These are phyloP conservation scores for Ochetophila trinervis DNA, from an alignment of 306 rosid species.

Conservation along the genomic window DNA sequence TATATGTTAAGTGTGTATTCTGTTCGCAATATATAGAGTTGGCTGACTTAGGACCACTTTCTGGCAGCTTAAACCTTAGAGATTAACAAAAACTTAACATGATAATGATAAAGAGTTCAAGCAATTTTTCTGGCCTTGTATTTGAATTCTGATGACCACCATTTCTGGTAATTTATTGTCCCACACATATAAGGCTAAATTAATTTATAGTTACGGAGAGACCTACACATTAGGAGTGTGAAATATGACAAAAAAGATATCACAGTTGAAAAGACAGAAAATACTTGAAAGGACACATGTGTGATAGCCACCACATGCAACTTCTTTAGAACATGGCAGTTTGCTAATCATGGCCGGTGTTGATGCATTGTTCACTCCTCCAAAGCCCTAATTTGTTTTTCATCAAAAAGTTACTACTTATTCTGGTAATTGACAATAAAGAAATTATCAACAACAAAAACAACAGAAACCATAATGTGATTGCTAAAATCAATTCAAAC, in stretches of 20 bases:
- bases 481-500: not conserved
- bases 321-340: slow-evolving; percentile 69
- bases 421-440: not conserved
- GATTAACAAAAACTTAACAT: no score
- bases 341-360: slow-evolving; percentile 49
- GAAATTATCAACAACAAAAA: not conserved
- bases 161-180: no score
- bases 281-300: slow-evolving; percentile 81
- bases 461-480: not conserved
- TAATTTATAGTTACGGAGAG: not conserved
- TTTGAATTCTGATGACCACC: no score
- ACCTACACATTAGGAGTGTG: not conserved
- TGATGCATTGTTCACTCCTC: slow-evolving; percentile 43
- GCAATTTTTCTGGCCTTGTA: no score
- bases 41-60: no score
- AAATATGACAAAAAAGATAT: not conserved
- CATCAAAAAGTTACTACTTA: slow-evolving; percentile 17
- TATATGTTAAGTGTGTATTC: no score
- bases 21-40: no score
- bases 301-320: slow-evolving; percentile 96
- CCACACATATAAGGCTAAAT: not conserved
- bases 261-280: slow-evolving; percentile 22
- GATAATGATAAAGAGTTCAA: no score
- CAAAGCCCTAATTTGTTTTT: slow-evolving; percentile 46
- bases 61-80: no score